Base-by-base conservation (phyloP, 2,329 filamentous ascomycete genomes). In the Tolypocladium nubicola region DNA sequence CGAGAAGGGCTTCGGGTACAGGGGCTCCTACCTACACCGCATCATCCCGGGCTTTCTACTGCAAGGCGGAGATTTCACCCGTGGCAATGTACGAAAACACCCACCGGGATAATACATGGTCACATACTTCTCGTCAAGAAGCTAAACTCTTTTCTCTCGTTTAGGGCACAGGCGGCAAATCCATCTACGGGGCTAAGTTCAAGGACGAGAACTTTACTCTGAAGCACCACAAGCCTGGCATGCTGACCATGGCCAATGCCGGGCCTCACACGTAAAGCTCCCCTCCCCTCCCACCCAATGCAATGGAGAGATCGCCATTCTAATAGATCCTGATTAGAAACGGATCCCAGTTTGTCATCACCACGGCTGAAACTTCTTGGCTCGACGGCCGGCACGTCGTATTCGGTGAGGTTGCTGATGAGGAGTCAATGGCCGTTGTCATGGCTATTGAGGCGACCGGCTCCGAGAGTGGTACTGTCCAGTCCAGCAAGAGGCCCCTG, bases 331-430 rank as follows among this genome's bases (percentile, higher is more conserved):
- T 76, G 41, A 35, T 76, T 61, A 96, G 94, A 74, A 99, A 99
- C 78, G 94, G 94, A 68, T 96, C 90, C 54, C 93, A 97, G 76
- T 97, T 97, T 82, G 97, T 97, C 81, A 79, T 97, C 72, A 97
- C 93, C 68, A 97, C 93, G 57, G 90, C 96, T 54, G 82, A 86
- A 59, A 97, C 94, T 60, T 86, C 86, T 57, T 96, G 96, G 81
- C 81, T 94, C 65, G 82, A 94, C 73, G 83, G 83, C 70, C 87
- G 87, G 73, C 89, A 94, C 81, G 88, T 91, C 74, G 88, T 91
- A 71, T 92, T 92, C 76, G 89, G 89, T 71, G 79, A 88, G 77
- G 87, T 92, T 53, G 76, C 76, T 58, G 78, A 80, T 61, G 60
- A 72, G 1, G 63, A 72, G 50, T 78, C 75, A 57, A 65, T 83